Base-by-base conservation (phyloP, 768 basidiomycete species). In the Paxillus rubicundulus region DNA sequence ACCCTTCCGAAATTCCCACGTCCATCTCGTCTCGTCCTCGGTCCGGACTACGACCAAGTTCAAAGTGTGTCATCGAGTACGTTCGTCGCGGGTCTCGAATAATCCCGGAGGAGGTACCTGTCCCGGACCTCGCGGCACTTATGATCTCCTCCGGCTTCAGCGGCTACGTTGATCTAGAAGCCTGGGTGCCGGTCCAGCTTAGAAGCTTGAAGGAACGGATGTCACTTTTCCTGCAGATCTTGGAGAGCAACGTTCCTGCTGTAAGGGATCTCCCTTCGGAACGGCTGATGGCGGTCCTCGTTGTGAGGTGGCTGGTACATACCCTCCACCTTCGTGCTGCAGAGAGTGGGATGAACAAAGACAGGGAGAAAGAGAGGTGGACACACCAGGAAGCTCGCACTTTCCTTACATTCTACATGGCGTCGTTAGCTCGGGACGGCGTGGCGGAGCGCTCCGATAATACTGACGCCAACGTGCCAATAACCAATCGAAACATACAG, bases 291-390 rank as follows among this genome's bases (percentile, higher is more conserved):
- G 70, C 75, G 5, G 81, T 78, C 4, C 73, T 91, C 13, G 76
- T 80, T 28, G 60, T 86, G 46, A 79, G 89, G 33, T 89, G 85
- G 83, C 75, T 87, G 13, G 69, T 82, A 4, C 71, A 61, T 21
- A 77, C 70, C 0, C 67, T 87, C 40, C 74, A 82, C 50, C 54
- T 56, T 8, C 79, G 86, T 16, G 79, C 82, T 21, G 56, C 73
- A 45, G 84, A 82, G 59, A 74, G 57, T 37, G 70, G 70, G 1
- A 63, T 68, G 16, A 81, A 72, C 54, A 81, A 77, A 60, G 84
- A 81, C n/a, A 77, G 81, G 37, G 79, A 84, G 53, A 77, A 75
- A 56, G 88, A 88, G 62, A 74, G 79, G 21, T 92, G 89, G 89
- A 85, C 83, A 0, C 74, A 67, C 54, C 70, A 67, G 5, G 89